Evolutionary conservation across 495 filamentous ascomycete species (phyloP), one percentile per base, ranked within the genome.

Genomic region (Penicillium daleae): DNA sequence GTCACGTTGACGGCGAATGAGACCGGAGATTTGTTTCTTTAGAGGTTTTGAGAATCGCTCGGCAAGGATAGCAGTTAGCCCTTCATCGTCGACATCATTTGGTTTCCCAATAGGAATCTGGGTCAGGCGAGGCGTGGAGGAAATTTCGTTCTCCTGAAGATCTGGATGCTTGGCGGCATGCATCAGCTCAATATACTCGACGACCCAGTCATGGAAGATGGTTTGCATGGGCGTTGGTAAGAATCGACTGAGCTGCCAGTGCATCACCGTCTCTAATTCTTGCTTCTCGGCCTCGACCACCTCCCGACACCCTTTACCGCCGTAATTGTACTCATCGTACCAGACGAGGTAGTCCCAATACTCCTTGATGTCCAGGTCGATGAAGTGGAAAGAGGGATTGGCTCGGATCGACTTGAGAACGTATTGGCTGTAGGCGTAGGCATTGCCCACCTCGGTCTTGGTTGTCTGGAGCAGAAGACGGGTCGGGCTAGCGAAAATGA

Each of bases 261-360:
- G 91, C 95, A 98, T 97, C 72, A 98, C 87, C 37, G 89, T 94
- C 64, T 96, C 91, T 21, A 99, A 83, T n/a, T 86, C 80, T 73
- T 97, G 93, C 32, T 90, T 85, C 53, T 97, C 94, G 37, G 83
- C 81, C 70, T 96, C 95, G 29, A 89, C 82, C 12, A 97, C 91
- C 66, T 95, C 85, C 32, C 86, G 84, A 69, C 90, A 95, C 3
- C 92, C 96, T 70, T 95, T 97, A 58, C 95, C 95, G 56, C 95
- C 95, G 72, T 97, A 97, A 76, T 99, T 99, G 79, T 93, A 95
- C 76, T 97, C 93, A 73, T 99, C 95, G 63, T 97, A 97, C 95
- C 95, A 99, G n/a, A 97, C 88, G 0, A 99, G 87, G 74, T 97
- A 98, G 71, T 99, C 95, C 95, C 95, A 99, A 73, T 98, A 99